A percentile compares a stretch with the other conserved stretches of the same genome.
These are phyloP conservation scores for Lipomyces yamadae DNA, from an alignment of 805 yeast genomes.

Conservation along the genomic window DNA sequence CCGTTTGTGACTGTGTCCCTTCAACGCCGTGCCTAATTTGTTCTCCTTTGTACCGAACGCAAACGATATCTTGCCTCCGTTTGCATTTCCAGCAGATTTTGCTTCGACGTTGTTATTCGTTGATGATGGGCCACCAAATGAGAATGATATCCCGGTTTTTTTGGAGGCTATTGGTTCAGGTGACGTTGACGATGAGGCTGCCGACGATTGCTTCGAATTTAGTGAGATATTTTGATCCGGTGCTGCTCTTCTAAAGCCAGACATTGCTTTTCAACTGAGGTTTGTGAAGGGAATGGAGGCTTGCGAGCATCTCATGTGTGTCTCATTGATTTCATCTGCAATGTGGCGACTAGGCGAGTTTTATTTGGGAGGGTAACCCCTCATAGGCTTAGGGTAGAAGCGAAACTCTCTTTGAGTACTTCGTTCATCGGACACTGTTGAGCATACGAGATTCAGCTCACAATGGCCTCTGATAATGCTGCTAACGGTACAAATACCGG, in stretches of 20 bases:
- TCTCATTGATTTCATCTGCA: not conserved
- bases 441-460: not conserved
- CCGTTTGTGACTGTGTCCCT: conserved; percentile 26
- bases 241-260: not conserved
- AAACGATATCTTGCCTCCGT: conserved; percentile 15
- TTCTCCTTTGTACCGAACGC: conserved; percentile 14
- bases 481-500: not conserved
- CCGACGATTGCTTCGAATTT: not conserved
- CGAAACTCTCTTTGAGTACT: not conserved
- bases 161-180: not conserved
- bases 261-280: not conserved
- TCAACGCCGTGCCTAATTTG: conserved; percentile 7
- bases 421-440: too few relatives aligned
- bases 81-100: conserved; percentile 5
- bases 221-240: not conserved
- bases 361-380: not conserved
- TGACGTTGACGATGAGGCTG: not conserved
- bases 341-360: not conserved
- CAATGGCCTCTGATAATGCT: not conserved
- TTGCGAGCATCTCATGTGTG: not conserved
- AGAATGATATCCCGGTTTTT: conserved; percentile 27
- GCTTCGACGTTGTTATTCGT: not conserved
- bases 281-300: not conserved
- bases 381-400: conserved; percentile 7
- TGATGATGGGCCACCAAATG: conserved; percentile 21